Evolutionary conservation across 2,329 filamentous ascomycete genomes (phyloP).

Genomic region (Leptographium lundbergii): DNA sequence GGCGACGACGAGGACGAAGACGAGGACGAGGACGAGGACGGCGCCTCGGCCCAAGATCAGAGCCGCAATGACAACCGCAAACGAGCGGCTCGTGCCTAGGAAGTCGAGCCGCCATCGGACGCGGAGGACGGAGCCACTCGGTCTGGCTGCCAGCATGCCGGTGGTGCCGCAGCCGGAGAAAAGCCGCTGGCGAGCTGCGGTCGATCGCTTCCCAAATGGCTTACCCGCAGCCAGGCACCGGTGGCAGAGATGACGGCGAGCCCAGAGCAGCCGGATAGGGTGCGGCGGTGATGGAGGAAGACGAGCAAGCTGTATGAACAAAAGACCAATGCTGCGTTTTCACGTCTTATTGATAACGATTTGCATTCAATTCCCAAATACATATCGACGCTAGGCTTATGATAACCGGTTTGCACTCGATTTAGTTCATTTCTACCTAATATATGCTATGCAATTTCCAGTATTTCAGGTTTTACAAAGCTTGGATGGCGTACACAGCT

Average conservation of each 20-base stretch:
- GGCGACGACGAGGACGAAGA: neutral
- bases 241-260: neutral
- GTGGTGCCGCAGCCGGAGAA: neutral
- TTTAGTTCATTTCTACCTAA: no score
- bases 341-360: no score
- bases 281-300: no score
- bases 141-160: slow-evolving; percentile 12
- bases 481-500: no score
- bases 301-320: no score
- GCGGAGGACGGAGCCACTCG: neutral
- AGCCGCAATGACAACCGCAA: neutral
- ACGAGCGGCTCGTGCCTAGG: neutral
- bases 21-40: neutral
- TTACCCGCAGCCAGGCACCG: neutral
- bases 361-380: no score
- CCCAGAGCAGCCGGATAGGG: neutral
- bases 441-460: no score
- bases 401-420: no score
- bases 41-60: no score
- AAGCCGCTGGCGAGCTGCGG: neutral
- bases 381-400: no score
- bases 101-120: neutral
- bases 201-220: neutral
- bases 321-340: no score
- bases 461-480: no score